Evolutionary conservation across 306 rosid genomes (phyloP), one percentile per base, ranked within the genome.

Genomic region (Rosa multiflora): DNA sequence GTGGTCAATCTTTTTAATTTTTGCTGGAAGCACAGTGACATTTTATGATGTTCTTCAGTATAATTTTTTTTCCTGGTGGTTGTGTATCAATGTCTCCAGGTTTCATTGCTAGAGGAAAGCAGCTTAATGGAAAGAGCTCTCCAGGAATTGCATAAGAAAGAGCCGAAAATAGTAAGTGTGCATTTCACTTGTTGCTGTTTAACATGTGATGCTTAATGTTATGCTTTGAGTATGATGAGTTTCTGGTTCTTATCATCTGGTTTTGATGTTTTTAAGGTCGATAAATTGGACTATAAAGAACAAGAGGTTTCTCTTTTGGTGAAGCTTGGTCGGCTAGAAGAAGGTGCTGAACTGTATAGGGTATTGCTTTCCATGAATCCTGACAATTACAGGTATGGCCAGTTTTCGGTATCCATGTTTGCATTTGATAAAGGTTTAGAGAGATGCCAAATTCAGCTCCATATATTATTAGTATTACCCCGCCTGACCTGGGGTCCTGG

Each of bases 251-350:
- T 75, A 85, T 64, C 51, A 59, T 61, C 58, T 72, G 23, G 67
- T 70, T 64, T 70, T 74, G 26, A 59, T 86, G 75, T 68, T 46
- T 84, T 78, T 40, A 85, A 95, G 99, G 95, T 93, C 79, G 99
- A 95, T 83, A 95, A 89, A 78, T 87, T 95, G 76, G 86, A 82
- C 46, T 87, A 80, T 84, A 93, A 93, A 84, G 98, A 95, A 76
- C 93, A 93, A 77, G 97, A 93, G 87, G 98, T 91, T 85, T 87
- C 96, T 53, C 99, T 95, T 86, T 67, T 93, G 73, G 87, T 89
- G 67, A 93, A 93, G 89, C 98, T 95, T 90, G 93, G 90, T 83
- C 90, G 18, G 82, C 76, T 90, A 14, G 93, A 88, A 84, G 93
- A 93, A 82, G 96, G 88, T 4, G 91, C 88, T 78, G 73, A 86